These are phyloP conservation scores for Ogataea neopini DNA, from an alignment of 805 yeast species.

Conservation along the genomic window DNA sequence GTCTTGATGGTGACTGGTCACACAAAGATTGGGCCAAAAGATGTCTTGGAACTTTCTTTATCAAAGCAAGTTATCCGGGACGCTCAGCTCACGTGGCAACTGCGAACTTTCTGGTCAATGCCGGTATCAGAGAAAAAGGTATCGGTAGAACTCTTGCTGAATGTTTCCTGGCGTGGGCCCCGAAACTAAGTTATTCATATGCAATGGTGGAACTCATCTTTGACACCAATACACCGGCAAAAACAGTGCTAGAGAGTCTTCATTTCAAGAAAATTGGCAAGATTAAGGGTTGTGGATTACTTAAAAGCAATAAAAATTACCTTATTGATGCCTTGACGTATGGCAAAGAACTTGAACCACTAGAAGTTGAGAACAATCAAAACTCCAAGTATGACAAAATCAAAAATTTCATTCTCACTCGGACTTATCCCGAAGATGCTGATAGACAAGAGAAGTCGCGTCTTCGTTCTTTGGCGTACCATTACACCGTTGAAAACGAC, in stretches of 20 bases:
- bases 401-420: constrained; percentile 74
- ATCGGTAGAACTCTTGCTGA: constrained; percentile 85
- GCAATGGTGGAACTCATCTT: constrained; percentile 82
- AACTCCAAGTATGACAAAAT: constrained; percentile 66
- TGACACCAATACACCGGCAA: constrained; percentile 83
- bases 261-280: constrained; percentile 79
- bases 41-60: constrained; percentile 83
- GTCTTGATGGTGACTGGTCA: constrained; percentile 40
- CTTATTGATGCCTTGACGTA: constrained; percentile 88
- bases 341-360: constrained; percentile 71
- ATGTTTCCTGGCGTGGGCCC: constrained; percentile 89
- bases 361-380: constrained; percentile 42
- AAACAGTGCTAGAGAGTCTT: constrained; percentile 72
- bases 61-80: constrained; percentile 91
- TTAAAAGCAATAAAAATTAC: constrained; percentile 71
- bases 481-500: constrained; percentile 70
- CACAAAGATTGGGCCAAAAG: constrained; percentile 85
- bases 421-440: constrained; percentile 81
- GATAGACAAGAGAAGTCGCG: constrained; percentile 88
- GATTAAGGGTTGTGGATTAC: constrained; percentile 82
- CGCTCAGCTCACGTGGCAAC: constrained; percentile 92
- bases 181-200: constrained; percentile 81
- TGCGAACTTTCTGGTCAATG: constrained; percentile 84
- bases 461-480: constrained; percentile 75
- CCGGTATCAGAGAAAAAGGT: constrained; percentile 90